Percentiles rank a stretch among this genome's conserved stretches.
These are phyloP conservation scores for Berkeleyomyces rouxiae DNA, from an alignment of 2,329 filamentous ascomycete species.

Conservation along the genomic window DNA sequence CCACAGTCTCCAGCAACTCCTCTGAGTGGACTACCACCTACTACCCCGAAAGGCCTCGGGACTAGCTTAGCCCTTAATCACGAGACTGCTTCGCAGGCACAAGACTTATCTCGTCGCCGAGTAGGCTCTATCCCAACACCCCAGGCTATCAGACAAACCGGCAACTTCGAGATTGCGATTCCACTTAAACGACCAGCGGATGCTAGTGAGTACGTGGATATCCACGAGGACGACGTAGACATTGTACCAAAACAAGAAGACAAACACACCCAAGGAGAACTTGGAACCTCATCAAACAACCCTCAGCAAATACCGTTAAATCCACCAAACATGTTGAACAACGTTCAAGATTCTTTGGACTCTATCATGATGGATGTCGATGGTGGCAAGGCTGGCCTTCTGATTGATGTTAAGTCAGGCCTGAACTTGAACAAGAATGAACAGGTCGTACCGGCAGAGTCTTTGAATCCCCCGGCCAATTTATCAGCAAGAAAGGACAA, in stretches of 20 bases:
- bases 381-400: slow-evolving; percentile 20
- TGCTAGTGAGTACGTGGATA: slow-evolving; percentile 22
- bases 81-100: slow-evolving; percentile 2
- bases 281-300: neutral
- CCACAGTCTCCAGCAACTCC: slow-evolving; percentile 11
- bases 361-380: slow-evolving; percentile 8
- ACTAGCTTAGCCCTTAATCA: neutral
- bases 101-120: slow-evolving; percentile 5
- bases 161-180: slow-evolving; percentile 32
- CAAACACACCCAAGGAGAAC: neutral
- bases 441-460: slow-evolving; percentile 31
- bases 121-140: slow-evolving; percentile 11
- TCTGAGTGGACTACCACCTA: neutral
- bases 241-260: neutral
- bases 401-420: slow-evolving; percentile 29
- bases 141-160: slow-evolving; percentile 18
- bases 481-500: slow-evolving; percentile 34
- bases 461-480: slow-evolving; percentile 29
- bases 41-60: neutral
- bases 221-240: slow-evolving; percentile 11
- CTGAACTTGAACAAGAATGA: slow-evolving; percentile 34
- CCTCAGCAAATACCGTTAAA: neutral
- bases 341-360: slow-evolving; percentile 2
- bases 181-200: slow-evolving; percentile 28
- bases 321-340: neutral